Evolutionary conservation across 345 rosid species (phyloP), one percentile per base, ranked within the genome.

Genomic region (Clarkia xantiana): DNA sequence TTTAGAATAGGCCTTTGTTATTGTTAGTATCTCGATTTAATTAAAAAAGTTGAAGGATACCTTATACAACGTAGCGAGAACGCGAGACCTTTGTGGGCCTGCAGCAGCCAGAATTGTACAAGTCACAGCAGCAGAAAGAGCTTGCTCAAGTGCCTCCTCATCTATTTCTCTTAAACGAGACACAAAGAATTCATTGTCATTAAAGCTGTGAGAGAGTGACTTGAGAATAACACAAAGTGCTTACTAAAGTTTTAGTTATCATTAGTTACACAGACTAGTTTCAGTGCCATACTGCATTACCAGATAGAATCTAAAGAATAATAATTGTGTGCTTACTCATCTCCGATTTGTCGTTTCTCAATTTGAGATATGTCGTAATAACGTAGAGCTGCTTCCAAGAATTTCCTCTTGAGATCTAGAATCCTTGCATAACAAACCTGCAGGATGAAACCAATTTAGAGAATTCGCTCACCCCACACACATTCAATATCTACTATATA

Each of bases 391-490:
- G 98, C 96, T 63, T 90, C 96, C 69, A 90, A 65, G 56, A 91
- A 91, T 75, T 91, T 91, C 68, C 98, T 74, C 72, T 91, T 91
- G 54, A 90, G 73, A 71, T 90, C 96, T 81, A 86, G 75, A 75
- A 90, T 86, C 69, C 93, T 83, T 52, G 98, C 96, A 81, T 83
- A 84, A 62, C 96, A 83, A 61, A 86, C 94, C 98, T 86, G 66
- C 39, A 54, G 49, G 48, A 54, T 14, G 40, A 29, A 29, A 29
- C 36, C 8, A 29, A 2, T 29, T 29, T 7, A 29, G 36, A 29
- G 36, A 29, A 29, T 0, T 3, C 8, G 5, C 36, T 29, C 8
- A 29, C 36, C 36, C 5, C 5, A 23, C 3, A 29, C 36, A 29
- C 9, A 29, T 29, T 29, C 36, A 29, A 29, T 29, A 29, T 29